Conservation (phyloP, 331 rosid species). For the Phaseolus coccineus region DNA sequence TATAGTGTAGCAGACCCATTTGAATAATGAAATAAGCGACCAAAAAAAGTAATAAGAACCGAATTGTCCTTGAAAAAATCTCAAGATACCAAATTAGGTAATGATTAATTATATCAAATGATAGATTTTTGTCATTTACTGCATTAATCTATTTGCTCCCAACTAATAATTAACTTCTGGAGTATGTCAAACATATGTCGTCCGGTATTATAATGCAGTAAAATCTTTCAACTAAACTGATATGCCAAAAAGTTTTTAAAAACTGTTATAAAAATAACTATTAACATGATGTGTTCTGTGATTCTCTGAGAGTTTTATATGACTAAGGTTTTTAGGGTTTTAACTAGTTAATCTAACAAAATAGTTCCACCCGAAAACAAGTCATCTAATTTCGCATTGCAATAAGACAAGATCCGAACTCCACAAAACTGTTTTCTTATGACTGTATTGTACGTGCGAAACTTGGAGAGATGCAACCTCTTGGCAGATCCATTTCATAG, state of each 20-base stretch:
- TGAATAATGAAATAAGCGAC: background rate
- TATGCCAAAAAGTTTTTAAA: background rate
- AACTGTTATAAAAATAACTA: background rate
- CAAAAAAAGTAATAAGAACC: background rate
- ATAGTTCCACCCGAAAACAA: background rate
- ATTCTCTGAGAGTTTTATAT: background rate
- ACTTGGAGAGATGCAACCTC: background rate
- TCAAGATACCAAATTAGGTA: background rate
- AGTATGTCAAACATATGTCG: background rate
- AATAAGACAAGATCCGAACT: background rate
- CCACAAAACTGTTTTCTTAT: background rate
- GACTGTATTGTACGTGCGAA: background rate
- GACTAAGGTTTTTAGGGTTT: background rate
- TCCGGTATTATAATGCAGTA: background rate
- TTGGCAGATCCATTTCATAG: background rate
- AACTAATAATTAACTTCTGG: background rate
- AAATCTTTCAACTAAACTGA: background rate
- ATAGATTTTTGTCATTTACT: background rate
- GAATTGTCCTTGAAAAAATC: background rate
- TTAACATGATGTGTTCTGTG: background rate
- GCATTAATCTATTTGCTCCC: background rate
- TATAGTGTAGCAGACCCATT: background rate
- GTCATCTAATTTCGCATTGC: background rate
- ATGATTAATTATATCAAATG: background rate
- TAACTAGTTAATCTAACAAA: background rate